Conservation (phyloP, 306 rosid species). For the Luffa aegyptiaca region DNA sequence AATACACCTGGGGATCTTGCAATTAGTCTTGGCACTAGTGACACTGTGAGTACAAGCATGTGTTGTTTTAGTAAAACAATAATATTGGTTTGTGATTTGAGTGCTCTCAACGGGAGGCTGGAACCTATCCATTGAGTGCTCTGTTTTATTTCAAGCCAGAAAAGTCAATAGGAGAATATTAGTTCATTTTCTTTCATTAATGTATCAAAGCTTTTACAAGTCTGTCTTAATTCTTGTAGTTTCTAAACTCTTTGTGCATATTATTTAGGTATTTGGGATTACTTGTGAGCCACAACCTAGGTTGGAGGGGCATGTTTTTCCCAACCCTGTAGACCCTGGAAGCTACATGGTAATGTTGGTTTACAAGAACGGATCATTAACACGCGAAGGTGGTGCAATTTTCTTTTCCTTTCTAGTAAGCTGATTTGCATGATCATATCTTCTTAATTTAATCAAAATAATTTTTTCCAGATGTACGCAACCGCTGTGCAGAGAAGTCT, state of each 20-base stretch:
- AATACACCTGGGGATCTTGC: conserved; percentile 91
- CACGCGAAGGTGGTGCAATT: conserved; percentile 66
- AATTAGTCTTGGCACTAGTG: conserved; percentile 97
- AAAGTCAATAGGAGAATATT: neutral
- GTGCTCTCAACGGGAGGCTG: neutral
- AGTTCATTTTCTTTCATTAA: neutral
- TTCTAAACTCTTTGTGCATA: conserved; percentile 12
- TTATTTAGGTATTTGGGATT: conserved; percentile 71
- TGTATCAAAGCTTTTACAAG: neutral
- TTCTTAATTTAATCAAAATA: conserved; percentile 9
- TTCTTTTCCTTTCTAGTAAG: neutral
- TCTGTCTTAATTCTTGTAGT: neutral
- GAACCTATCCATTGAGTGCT: neutral
- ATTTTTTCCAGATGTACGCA: conserved; percentile 57
- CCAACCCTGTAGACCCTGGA: conserved; percentile 79
- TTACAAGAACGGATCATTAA: conserved; percentile 93
- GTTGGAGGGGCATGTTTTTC: conserved; percentile 89
- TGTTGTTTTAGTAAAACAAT: neutral
- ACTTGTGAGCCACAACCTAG: conserved; percentile 77
- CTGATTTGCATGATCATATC: neutral
- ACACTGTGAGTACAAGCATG: conserved; percentile 51
- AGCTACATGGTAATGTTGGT: conserved; percentile 93
- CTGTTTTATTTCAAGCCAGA: neutral
- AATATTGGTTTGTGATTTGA: neutral
- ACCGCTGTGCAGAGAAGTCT: conserved; percentile 53